A percentile compares a stretch with the other conserved stretches of the same genome.
Conservation (phyloP, 208 protist species). For the Crithidia sp. region DNA sequence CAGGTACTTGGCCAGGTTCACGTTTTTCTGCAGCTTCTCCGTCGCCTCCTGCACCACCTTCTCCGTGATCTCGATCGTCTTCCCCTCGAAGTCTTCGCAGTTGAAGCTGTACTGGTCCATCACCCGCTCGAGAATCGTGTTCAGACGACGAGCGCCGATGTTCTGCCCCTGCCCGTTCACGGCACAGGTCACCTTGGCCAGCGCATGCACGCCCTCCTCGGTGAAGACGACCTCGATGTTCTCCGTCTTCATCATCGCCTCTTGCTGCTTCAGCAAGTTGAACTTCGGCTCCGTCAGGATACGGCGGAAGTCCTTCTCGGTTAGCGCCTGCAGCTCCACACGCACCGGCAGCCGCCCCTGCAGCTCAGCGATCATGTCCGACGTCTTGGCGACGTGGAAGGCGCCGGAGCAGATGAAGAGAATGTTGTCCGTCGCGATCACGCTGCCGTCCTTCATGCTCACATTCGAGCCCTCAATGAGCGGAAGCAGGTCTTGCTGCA, state of each 20-base stretch:
- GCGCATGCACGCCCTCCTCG: conserved; percentile 89
- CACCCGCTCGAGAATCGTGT: conserved; percentile 96
- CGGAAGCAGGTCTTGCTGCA: conserved; percentile 98
- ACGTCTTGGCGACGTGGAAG: conserved; percentile 94
- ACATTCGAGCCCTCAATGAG: conserved; percentile 97
- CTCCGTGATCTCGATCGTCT: conserved; percentile 76
- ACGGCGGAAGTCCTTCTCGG: conserved; percentile 93
- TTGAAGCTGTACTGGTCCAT: conserved; percentile 95
- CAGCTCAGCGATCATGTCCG: conserved; percentile 95
- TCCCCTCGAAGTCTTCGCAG: conserved; percentile 81
- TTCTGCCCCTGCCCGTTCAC: conserved; percentile 96
- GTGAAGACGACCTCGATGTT: conserved; percentile 94
- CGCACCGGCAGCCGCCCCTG: conserved; percentile 97
- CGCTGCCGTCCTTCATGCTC: conserved; percentile 95
- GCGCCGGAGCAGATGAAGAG: conserved; percentile 98
- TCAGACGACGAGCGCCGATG: conserved; percentile 96
- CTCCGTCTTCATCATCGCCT: conserved; percentile 94
- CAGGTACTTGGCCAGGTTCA: conserved; percentile 92
- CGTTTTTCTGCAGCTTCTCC: conserved; percentile 85
- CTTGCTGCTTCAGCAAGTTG: conserved; percentile 95
- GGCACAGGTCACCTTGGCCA: conserved; percentile 91
- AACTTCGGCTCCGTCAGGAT: conserved; percentile 97
- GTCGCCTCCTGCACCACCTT: conserved; percentile 73
- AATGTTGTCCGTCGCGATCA: conserved; percentile 97
- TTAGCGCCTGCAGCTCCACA: conserved; percentile 97